A percentile compares a stretch with the other conserved stretches of the same genome.
Conservation (phyloP, 2,329 filamentous ascomycete genomes). For the Penicillium sp. region DNA sequence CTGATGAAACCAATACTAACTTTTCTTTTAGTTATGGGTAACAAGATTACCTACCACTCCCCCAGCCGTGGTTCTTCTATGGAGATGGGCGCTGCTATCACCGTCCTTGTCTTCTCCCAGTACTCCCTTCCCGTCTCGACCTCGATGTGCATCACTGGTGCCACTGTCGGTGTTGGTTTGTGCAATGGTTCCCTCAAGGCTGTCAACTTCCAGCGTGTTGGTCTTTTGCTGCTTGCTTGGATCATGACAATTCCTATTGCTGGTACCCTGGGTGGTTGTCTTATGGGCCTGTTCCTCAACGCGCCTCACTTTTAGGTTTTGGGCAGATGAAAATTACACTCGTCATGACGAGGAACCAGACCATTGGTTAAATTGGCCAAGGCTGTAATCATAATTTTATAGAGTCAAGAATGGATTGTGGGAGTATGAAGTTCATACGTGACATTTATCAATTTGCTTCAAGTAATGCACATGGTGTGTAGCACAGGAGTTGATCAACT, state of each 20-base stretch:
- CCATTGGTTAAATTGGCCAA: background rate
- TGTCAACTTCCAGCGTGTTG: constrained; percentile 74
- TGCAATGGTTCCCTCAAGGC: constrained; percentile 72
- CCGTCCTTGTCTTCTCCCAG: constrained; percentile 73
- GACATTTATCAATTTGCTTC: too few relatives aligned
- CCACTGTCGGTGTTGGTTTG: constrained; percentile 74
- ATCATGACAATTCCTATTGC: constrained; percentile 65
- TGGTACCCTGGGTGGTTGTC: constrained; percentile 55
- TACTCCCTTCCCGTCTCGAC: constrained; percentile 75
- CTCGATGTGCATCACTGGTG: constrained; percentile 77
- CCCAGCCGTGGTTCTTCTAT: constrained; percentile 64
- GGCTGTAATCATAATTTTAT: background rate
- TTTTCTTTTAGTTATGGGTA: constrained; percentile 67
- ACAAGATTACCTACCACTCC: constrained; percentile 74
- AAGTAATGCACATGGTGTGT: too few relatives aligned
- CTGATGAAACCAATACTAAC: constrained; percentile 9
- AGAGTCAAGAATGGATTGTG: background rate
- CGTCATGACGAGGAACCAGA: background rate
- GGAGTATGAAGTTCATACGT: background rate
- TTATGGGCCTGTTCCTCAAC: constrained; percentile 59
- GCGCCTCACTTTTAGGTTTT: constrained; percentile 54
- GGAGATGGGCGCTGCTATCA: constrained; percentile 78
- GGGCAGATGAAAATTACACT: background rate
- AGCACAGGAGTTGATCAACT: too few relatives aligned
- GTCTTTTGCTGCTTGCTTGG: constrained; percentile 67